A percentile compares a stretch with the other conserved stretches of the same genome.
These are phyloP conservation scores for Suillus decipiens DNA, from an alignment of 768 basidiomycete genomes.

Conservation along the genomic window DNA sequence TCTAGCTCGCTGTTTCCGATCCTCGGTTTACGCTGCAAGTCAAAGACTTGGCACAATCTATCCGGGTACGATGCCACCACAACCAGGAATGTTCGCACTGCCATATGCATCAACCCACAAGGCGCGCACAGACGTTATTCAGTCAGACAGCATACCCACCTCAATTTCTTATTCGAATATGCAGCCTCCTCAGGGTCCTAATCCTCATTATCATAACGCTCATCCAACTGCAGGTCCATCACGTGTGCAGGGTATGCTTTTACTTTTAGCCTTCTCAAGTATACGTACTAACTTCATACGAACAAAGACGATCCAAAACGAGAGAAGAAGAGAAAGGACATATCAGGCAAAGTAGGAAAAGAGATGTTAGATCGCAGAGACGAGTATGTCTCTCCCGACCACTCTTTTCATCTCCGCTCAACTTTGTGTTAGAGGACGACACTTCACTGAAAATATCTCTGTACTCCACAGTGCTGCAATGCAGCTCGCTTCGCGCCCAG, in stretches of 20 bases:
- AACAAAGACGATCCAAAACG: conserved; percentile 50
- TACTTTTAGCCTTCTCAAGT: conserved; percentile 27
- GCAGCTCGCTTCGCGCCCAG: conserved; percentile 70
- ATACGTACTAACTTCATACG: neutral
- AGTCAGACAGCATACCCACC: conserved; percentile 20
- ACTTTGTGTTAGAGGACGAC: conserved; percentile 48
- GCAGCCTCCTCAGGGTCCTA: conserved; percentile 15
- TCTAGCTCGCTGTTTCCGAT: neutral
- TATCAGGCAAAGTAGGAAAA: conserved; percentile 69
- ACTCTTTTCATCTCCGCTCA: conserved; percentile 5
- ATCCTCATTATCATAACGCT: conserved; percentile 36
- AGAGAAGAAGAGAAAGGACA: conserved; percentile 69
- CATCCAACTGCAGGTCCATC: conserved; percentile 46
- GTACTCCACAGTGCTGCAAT: conserved; percentile 58
- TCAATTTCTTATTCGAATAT: conserved; percentile 18
- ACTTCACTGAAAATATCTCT: conserved; percentile 63
- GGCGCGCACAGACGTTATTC: conserved; percentile 38
- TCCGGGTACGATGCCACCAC: conserved; percentile 55
- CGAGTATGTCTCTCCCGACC: conserved; percentile 53
- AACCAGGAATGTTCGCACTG: conserved; percentile 67
- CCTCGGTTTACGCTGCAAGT: neutral
- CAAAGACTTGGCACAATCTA: neutral
- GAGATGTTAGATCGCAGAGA: conserved; percentile 75
- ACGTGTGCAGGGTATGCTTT: conserved; percentile 42
- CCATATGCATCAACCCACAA: conserved; percentile 54